Evolutionary conservation across 164 flowering plant genomes (phyloP).

Genomic region (Annona cherimola): DNA sequence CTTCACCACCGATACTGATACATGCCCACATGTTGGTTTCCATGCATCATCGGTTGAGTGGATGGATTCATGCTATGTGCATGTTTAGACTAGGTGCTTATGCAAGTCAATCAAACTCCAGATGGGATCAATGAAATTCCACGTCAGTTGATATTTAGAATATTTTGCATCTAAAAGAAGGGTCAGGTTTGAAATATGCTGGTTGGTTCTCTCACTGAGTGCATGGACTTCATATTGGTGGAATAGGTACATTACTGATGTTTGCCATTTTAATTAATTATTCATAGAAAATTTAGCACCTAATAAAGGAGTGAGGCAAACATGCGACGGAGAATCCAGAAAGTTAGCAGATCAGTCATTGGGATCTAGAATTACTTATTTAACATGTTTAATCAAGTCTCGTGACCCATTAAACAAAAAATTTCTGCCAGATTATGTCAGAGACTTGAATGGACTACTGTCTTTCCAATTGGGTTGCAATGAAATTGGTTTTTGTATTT

Average conservation of each 20-base stretch:
- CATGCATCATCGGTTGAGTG: neutral
- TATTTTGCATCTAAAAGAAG: neutral
- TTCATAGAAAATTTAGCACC: neutral
- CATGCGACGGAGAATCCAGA: neutral
- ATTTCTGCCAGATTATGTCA: too few relatives aligned
- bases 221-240: neutral
- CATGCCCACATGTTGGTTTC: neutral
- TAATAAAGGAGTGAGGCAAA: neutral
- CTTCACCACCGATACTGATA: too few relatives aligned
- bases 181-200: neutral
- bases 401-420: neutral
- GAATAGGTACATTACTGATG: neutral
- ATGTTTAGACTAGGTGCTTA: neutral
- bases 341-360: neutral
- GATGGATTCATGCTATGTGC: neutral
- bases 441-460: too few relatives aligned
- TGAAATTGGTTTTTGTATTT: too few relatives aligned
- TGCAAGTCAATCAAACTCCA: neutral
- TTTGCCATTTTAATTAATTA: neutral
- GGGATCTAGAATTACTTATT: neutral
- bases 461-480: too few relatives aligned
- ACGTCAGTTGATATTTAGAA: neutral
- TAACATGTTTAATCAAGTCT: neutral
- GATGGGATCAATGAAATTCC: neutral
- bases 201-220: neutral